Evolutionary conservation across 352 stramenopile genomes (phyloP).

Genomic region (Blastocystis sp.): DNA sequence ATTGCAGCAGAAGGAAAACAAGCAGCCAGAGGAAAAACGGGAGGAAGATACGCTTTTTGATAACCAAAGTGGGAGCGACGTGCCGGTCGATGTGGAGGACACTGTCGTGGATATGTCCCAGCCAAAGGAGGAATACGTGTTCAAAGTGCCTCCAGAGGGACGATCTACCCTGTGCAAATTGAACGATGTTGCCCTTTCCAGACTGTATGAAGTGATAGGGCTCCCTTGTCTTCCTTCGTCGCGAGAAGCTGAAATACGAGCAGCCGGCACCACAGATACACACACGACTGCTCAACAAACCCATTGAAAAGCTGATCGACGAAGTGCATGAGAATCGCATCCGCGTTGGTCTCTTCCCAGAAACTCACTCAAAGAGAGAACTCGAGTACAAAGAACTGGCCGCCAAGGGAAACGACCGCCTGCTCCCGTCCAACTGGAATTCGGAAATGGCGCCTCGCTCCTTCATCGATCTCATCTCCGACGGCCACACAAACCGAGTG

Average conservation of each 20-base stretch:
- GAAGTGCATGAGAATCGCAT: constrained; percentile 13
- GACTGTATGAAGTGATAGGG: background rate
- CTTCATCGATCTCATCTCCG: constrained; percentile 45
- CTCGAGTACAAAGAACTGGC: background rate
- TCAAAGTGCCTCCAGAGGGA: constrained; percentile 35
- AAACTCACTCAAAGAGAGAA: constrained; percentile 2
- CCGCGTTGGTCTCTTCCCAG: background rate
- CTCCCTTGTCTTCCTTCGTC: constrained; percentile 51
- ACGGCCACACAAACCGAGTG: constrained; percentile 32
- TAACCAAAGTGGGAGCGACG: background rate
- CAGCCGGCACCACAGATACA: background rate
- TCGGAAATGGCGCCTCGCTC: background rate
- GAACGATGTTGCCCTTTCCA: background rate
- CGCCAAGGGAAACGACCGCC: constrained; percentile 4
- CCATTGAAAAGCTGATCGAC: constrained; percentile 58
- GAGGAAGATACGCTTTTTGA: background rate
- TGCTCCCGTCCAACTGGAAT: constrained; percentile 1
- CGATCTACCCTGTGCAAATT: constrained; percentile 31
- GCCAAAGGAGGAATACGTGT: constrained; percentile 37
- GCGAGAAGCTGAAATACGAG: background rate
- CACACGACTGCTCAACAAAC: background rate
- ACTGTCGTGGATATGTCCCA: background rate
- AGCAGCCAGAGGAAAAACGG: background rate
- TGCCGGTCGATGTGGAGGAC: background rate
- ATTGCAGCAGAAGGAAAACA: background rate